phyloP scores from a whole-genome alignment of 805 yeast genomes.

The Candida orba region DNA sequence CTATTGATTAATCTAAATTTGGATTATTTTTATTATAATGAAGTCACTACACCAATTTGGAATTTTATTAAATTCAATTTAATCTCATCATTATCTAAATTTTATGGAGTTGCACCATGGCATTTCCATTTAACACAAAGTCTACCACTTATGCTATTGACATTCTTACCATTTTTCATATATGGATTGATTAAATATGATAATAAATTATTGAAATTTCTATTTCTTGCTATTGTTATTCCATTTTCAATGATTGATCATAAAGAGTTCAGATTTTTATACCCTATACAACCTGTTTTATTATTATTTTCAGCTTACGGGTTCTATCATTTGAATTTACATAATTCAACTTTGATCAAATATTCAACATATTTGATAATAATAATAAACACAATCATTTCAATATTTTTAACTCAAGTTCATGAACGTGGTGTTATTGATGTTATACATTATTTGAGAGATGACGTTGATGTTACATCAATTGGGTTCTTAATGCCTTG shows the following conservation, averaged over 20 bases:
- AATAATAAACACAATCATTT: constrained; percentile 34
- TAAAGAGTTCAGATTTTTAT: constrained; percentile 87
- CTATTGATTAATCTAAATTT: constrained; percentile 33
- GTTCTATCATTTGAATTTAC: constrained; percentile 17
- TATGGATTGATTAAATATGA: constrained; percentile 30
- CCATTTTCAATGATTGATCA: constrained; percentile 66
- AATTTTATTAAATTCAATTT: constrained; percentile 75
- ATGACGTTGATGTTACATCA: constrained; percentile 33
- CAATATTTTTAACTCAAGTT: constrained; percentile 47
- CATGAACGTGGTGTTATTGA: constrained; percentile 86
- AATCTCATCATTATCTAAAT: constrained; percentile 61
- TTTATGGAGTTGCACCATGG: constrained; percentile 82
- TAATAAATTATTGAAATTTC: constrained; percentile 21
- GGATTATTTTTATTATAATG: constrained; percentile 57
- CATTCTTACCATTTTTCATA: constrained; percentile 55
- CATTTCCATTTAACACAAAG: constrained; percentile 82
- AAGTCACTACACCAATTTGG: constrained; percentile 51
- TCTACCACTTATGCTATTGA: constrained; percentile 65
- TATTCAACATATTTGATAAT: constrained; percentile 18
- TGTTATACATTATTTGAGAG: constrained; percentile 48
- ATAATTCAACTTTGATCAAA: constrained; percentile 13
- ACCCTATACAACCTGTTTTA: constrained; percentile 75
- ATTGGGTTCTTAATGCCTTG: constrained; percentile 91
- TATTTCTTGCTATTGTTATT: constrained; percentile 37
- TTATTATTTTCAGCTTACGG: constrained; percentile 41